A percentile compares a stretch with the other conserved stretches of the same genome.
Evolutionary conservation across 305 asterid genomes (phyloP).

Genomic region (Ruellia speciosa): DNA sequence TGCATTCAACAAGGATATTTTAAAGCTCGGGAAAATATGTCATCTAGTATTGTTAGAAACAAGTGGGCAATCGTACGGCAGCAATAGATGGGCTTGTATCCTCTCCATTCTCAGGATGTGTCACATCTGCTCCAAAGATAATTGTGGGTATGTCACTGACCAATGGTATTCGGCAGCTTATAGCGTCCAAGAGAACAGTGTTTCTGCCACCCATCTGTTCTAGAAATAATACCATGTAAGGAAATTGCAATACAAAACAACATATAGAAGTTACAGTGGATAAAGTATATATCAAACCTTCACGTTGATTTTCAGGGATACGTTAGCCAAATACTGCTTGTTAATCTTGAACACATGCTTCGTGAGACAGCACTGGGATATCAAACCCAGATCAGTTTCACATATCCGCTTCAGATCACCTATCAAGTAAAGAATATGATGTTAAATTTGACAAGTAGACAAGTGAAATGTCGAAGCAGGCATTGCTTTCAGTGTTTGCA

Average conservation of each 20-base stretch:
- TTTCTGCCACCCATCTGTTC: conserved; percentile 97
- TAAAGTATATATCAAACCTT: conserved; percentile 36
- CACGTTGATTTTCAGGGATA: conserved; percentile 88
- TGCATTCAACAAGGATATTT: conserved; percentile 17
- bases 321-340: conserved; percentile 93
- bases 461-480: neutral
- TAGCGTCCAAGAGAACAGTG: conserved; percentile 84
- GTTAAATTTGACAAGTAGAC: neutral
- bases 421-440: conserved; percentile 18
- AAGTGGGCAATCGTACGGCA: conserved; percentile 46
- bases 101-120: conserved; percentile 97
- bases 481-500: neutral
- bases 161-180: conserved; percentile 91
- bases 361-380: conserved; percentile 94
- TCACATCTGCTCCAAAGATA: conserved; percentile 97
- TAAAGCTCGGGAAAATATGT: conserved; percentile 10
- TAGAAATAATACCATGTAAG: conserved; percentile 2
- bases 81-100: conserved; percentile 98
- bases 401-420: conserved; percentile 96
- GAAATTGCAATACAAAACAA: neutral
- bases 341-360: conserved; percentile 92
- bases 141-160: conserved; percentile 96
- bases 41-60: neutral
- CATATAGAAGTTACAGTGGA: neutral
- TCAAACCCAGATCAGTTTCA: conserved; percentile 91